A percentile compares a stretch with the other conserved stretches of the same genome.
phyloP scores from a whole-genome alignment of 495 filamentous ascomycete genomes.

The Trichoderma gamsii region DNA sequence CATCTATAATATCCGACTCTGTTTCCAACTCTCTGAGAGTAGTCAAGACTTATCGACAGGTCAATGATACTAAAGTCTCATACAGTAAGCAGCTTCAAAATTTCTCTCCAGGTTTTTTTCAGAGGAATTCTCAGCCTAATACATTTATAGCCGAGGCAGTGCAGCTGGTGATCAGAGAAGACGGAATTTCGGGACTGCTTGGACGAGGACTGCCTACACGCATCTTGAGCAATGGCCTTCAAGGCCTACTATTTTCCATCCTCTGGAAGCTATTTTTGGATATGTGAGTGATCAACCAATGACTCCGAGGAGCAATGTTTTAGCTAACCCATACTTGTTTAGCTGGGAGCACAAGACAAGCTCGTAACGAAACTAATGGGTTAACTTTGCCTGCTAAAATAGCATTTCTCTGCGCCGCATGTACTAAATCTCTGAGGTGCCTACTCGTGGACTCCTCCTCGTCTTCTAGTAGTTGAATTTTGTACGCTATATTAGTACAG shows the following conservation, averaged over 20 bases:
- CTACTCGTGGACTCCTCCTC: no score
- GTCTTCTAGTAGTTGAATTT: no score
- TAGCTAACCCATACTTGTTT: not conserved
- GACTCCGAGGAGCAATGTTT: not conserved
- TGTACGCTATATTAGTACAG: no score
- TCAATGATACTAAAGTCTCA: slow-evolving; percentile 29
- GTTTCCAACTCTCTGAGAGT: slow-evolving; percentile 31
- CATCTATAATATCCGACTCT: slow-evolving; percentile 28
- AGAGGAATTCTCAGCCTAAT: not conserved
- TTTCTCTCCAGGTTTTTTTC: not conserved
- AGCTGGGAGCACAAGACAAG: slow-evolving; percentile 24
- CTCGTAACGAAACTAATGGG: slow-evolving; percentile 8
- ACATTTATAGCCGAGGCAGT: slow-evolving; percentile 26
- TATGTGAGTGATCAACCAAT: slow-evolving; percentile 22
- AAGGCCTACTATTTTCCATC: slow-evolving; percentile 30
- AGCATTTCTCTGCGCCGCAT: no score
- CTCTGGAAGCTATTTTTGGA: slow-evolving; percentile 32
- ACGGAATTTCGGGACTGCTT: slow-evolving; percentile 27
- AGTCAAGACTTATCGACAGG: slow-evolving; percentile 32
- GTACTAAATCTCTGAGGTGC: no score
- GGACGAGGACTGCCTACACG: slow-evolving; percentile 30
- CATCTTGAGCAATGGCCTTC: slow-evolving; percentile 33
- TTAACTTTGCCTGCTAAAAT: no score
- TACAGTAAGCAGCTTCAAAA: slow-evolving; percentile 24
- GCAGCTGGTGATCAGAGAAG: slow-evolving; percentile 24